A percentile compares a stretch with the other conserved stretches of the same genome.
Conservation (phyloP, 208 protist genomes). For the Endotrypanum monterogeii region DNA sequence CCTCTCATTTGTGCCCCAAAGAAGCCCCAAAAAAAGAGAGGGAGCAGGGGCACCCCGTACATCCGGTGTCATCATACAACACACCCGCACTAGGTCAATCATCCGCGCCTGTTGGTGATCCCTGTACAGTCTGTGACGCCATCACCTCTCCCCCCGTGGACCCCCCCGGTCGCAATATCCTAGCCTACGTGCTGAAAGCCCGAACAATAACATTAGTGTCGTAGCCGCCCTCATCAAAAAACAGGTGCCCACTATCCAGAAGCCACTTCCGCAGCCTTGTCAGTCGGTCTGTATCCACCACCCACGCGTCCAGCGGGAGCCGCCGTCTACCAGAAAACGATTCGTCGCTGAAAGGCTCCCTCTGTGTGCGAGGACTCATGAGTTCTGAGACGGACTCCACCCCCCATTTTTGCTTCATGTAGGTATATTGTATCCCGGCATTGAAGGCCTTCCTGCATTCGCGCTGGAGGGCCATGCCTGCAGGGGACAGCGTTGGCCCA, state of each 20-base stretch:
- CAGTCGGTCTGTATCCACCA: constrained; percentile 22
- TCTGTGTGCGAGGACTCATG: neutral
- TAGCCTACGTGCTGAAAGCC: constrained; percentile 4
- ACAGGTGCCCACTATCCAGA: constrained; percentile 13
- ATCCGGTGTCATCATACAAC: neutral
- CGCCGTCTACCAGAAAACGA: constrained; percentile 18
- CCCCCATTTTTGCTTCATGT: constrained; percentile 31
- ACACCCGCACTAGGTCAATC: neutral
- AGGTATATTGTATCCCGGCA: constrained; percentile 17
- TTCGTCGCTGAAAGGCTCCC: constrained; percentile 16
- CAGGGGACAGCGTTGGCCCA: constrained; percentile 6
- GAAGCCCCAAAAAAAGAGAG: too few species aligned
- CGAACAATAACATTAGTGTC: constrained; percentile 24
- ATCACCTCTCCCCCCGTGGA: neutral
- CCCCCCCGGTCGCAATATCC: neutral
- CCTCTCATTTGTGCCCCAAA: too few species aligned
- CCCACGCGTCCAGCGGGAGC: constrained; percentile 36
- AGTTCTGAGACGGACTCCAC: constrained; percentile 12
- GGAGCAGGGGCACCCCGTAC: neutral
- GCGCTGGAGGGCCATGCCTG: constrained; percentile 11
- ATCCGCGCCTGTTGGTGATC: too few species aligned
- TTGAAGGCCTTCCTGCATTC: constrained; percentile 21
- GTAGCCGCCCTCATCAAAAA: constrained; percentile 9
- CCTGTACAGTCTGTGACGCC: neutral
- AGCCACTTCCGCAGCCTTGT: constrained; percentile 12